Conservation (phyloP, 345 rosid genomes). For the Conringia planisiliqua region DNA sequence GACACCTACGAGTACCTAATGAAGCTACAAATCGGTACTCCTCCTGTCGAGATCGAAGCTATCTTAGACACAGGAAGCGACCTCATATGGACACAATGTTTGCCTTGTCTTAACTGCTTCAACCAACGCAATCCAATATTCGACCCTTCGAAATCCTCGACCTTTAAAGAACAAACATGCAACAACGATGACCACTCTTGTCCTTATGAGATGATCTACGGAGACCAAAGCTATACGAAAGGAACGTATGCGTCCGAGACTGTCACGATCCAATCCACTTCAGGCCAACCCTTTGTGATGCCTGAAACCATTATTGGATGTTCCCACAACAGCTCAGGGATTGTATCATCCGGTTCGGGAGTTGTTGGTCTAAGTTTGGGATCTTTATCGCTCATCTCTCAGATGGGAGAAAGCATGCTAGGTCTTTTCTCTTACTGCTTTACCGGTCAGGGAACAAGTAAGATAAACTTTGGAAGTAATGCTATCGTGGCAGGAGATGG, state of each 20-base stretch:
- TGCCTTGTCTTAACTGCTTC: slow-evolving; percentile 10
- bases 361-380: slow-evolving; percentile 9
- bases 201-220: not conserved
- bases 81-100: slow-evolving; percentile 15
- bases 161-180: not conserved
- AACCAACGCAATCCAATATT: not conserved
- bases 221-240: not conserved
- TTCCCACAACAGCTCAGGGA: slow-evolving; percentile 5
- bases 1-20: not conserved
- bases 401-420: not conserved
- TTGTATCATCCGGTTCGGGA: not conserved
- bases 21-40: slow-evolving; percentile 18
- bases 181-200: not conserved
- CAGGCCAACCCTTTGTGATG: slow-evolving; percentile 17
- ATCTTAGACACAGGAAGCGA: slow-evolving; percentile 4
- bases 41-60: not conserved
- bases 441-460: slow-evolving; percentile 9
- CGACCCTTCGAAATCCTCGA: slow-evolving; percentile 2
- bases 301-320: slow-evolving; percentile 2
- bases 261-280: not conserved
- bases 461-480: slow-evolving; percentile 3
- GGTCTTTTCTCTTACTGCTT: slow-evolving; percentile 23
- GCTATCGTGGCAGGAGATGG: slow-evolving; percentile 8
- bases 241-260: slow-evolving; percentile 1
- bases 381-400: not conserved